phyloP scores from a whole-genome alignment of 768 basidiomycete genomes.

The Lactarius tabidus region DNA sequence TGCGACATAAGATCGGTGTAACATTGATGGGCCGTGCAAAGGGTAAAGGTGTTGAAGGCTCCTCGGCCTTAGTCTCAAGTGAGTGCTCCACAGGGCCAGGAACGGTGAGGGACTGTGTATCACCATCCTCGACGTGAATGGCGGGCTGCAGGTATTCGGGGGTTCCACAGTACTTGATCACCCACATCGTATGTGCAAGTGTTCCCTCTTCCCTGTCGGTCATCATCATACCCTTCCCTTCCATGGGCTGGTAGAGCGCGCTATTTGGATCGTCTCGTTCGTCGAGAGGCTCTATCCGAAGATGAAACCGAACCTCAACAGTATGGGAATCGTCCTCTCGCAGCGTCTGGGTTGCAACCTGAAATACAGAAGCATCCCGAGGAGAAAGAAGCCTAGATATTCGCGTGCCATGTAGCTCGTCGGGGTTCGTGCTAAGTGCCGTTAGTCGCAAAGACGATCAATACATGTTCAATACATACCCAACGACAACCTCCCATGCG shows the following conservation, averaged over 20 bases:
- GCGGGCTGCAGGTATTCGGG: constrained; percentile 66
- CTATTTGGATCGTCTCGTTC: constrained; percentile 48
- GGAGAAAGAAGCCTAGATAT: constrained; percentile 80
- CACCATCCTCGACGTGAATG: constrained; percentile 49
- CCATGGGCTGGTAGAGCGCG: constrained; percentile 78
- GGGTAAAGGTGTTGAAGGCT: constrained; percentile 65
- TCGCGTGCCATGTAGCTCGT: constrained; percentile 69
- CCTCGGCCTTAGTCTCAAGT: constrained; percentile 13
- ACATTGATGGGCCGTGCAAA: constrained; percentile 73
- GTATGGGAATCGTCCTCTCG: constrained; percentile 92
- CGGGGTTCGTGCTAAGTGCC: constrained; percentile 68
- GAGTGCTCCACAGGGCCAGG: constrained; percentile 16
- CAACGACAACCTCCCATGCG: constrained; percentile 89
- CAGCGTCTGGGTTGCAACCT: constrained; percentile 78
- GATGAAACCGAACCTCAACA: constrained; percentile 84
- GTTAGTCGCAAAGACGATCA: constrained; percentile 15
- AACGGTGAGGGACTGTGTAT: constrained; percentile 37
- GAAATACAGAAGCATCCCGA: constrained; percentile 77
- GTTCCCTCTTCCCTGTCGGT: constrained; percentile 83
- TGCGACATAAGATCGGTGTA: constrained; percentile 88
- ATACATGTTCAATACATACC: constrained; percentile 46
- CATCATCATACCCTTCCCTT: constrained; percentile 99
- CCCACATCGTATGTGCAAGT: constrained; percentile 98
- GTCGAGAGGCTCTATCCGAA: constrained; percentile 65
- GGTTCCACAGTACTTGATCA: constrained; percentile 75